Evolutionary conservation across 768 basidiomycete genomes (phyloP), one percentile per base, ranked within the genome.

Genomic region (Suillus luteus): DNA sequence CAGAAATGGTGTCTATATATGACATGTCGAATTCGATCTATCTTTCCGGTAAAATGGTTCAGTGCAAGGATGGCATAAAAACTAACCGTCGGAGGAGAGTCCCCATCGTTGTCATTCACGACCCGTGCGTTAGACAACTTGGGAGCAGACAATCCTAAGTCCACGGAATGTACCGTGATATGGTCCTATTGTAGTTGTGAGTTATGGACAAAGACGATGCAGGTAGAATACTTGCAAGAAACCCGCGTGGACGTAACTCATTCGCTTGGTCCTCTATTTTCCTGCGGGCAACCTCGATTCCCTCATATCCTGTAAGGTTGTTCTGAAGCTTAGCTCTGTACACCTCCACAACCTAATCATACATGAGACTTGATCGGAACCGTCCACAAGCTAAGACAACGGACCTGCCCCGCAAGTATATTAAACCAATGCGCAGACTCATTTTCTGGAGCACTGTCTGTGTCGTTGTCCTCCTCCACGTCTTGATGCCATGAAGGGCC

Each of bases 391-490:
- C 37, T 24, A 35, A 17, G 41, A 46, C 41, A 48, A 73, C 83
- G 44, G 67, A 91, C 95, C 82, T 97, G 93, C 55, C 86, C 87
- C 62, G 95, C 76, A 38, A 99, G 80, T 24, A 85, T 79, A 73
- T 97, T 99, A 65, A 99, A 83, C 97, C 97, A 99, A 70, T 93
- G 92, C 31, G 89, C 85, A 1, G 93, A 91, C 75, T 98, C 96
- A 40, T 54, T 66, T 69, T 65, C 59, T 61, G 41, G 57, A 31
- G 19, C 2, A 11, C 62, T 27, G 12, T 60, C 22, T n/a, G 55
- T 49, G 10, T 57, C 59, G 7, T 31, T 31, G 31, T 57, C 60
- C n/a, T 65, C 67, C 12, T 65, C 46, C 8, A 57, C 65, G 15
- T 64, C 54, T 44, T 74, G 76, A 59, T 80, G 79, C 55, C 79